phyloP scores from a whole-genome alignment of 1,284 basidiomycete genomes.

The Apiotrichum domesticum region DNA sequence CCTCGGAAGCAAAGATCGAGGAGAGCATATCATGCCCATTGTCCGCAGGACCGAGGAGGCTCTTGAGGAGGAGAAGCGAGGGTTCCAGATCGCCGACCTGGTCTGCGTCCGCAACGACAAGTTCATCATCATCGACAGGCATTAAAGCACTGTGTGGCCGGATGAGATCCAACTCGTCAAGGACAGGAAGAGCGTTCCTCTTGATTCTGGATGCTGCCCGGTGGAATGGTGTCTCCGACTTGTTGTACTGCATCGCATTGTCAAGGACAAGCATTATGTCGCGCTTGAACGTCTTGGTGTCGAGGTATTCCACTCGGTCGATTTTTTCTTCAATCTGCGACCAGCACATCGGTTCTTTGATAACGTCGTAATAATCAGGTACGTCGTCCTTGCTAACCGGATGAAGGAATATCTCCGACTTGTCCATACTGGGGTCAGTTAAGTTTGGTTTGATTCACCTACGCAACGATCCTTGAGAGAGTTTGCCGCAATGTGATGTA shows the following conservation, averaged over 20 bases:
- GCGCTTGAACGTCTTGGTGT: constrained; percentile 68
- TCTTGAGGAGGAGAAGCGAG: constrained; percentile 47
- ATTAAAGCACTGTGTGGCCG: background rate
- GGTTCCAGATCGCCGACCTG: constrained; percentile 65
- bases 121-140: background rate
- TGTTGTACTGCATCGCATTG: constrained; percentile 87
- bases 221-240: constrained; percentile 64
- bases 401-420: constrained; percentile 65
- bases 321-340: constrained; percentile 70
- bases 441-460: constrained; percentile 36
- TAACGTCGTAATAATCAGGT: constrained; percentile 86
- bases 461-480: constrained; percentile 68
- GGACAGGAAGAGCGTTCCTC: constrained; percentile 55
- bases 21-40: constrained; percentile 55
- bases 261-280: constrained; percentile 75
- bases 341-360: constrained; percentile 89
- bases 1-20: constrained; percentile 62
- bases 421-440: constrained; percentile 58
- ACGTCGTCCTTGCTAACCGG: constrained; percentile 74
- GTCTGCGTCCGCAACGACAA: background rate
- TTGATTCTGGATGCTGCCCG: constrained; percentile 67
- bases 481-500: constrained; percentile 58
- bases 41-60: constrained; percentile 15
- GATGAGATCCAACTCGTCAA: constrained; percentile 56
- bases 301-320: constrained; percentile 69